Evolutionary conservation across 495 filamentous ascomycete genomes (phyloP).

Genomic region (Xylaria palmicola): DNA sequence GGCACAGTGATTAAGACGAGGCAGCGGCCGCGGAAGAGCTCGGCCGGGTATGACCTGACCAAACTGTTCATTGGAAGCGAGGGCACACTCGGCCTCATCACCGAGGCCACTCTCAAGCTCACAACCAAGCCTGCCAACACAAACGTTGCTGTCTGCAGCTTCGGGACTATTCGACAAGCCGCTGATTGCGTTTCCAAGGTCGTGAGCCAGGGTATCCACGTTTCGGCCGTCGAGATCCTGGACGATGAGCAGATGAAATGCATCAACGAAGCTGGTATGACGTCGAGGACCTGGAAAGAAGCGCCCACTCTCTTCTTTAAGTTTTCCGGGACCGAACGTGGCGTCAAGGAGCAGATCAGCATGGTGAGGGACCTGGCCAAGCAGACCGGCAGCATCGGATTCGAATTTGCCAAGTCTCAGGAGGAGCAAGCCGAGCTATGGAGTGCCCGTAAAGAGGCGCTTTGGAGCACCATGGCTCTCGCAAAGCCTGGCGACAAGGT

Average conservation of each 20-base stretch:
- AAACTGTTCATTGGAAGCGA: constrained; percentile 88
- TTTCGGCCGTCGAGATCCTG: constrained; percentile 87
- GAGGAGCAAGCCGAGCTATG: constrained; percentile 76
- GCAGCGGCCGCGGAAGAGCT: constrained; percentile 73
- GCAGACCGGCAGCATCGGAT: constrained; percentile 59
- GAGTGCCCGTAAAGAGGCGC: constrained; percentile 82
- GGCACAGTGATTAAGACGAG: constrained; percentile 88
- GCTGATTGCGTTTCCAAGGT: constrained; percentile 78
- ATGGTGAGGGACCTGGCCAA: constrained; percentile 69
- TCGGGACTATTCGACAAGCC: constrained; percentile 73
- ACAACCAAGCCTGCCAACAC: constrained; percentile 73
- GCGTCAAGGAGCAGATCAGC: constrained; percentile 80
- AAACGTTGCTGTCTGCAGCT: constrained; percentile 82
- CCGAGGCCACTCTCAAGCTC: constrained; percentile 82
- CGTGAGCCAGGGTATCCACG: constrained; percentile 75
- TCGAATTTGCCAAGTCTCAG: constrained; percentile 74
- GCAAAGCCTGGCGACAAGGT: constrained; percentile 61
- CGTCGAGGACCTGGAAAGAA: constrained; percentile 69
- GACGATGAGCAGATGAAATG: constrained; percentile 95
- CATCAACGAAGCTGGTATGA: constrained; percentile 78
- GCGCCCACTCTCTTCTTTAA: constrained; percentile 94
- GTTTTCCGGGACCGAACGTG: constrained; percentile 72
- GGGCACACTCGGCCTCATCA: constrained; percentile 86
- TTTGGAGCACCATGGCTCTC: constrained; percentile 70
- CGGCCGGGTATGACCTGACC: constrained; percentile 85